phyloP scores from a whole-genome alignment of 2,329 filamentous ascomycete species.

The Didymellaceae sp. region DNA sequence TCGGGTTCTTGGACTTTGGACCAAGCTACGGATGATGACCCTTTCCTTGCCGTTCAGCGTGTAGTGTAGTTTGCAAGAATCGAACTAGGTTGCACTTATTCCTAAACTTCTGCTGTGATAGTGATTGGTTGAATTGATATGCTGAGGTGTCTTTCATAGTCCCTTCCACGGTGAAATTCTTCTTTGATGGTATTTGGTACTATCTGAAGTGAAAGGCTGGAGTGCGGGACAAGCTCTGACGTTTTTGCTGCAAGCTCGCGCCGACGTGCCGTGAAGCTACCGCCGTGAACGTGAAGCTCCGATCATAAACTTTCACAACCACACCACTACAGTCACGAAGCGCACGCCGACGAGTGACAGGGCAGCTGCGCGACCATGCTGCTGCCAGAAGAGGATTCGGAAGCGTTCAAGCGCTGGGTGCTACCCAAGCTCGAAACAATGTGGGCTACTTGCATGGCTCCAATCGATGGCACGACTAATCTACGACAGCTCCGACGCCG shows the following conservation, averaged over 20 bases:
- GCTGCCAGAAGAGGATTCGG: constrained; percentile 60
- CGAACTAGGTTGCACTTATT: constrained; percentile 42
- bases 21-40: constrained; percentile 45
- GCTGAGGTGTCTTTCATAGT: no score
- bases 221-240: constrained; percentile 24
- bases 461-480: constrained; percentile 1
- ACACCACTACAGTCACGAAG: neutral
- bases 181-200: no score
- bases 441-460: constrained; percentile 55
- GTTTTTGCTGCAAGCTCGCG: constrained; percentile 21
- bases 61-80: constrained; percentile 44
- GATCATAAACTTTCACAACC: neutral
- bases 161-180: no score
- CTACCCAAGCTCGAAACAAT: constrained; percentile 78
- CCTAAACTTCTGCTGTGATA: neutral
- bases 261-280: constrained; percentile 3
- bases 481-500: constrained; percentile 71
- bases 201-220: no score
- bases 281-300: no score
- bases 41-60: constrained; percentile 44
- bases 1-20: constrained; percentile 37
- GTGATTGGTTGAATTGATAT: neutral
- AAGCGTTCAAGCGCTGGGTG: constrained; percentile 76
- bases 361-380: constrained; percentile 53
- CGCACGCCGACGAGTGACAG: neutral